Base-by-base conservation (phyloP, 2,329 filamentous ascomycete species). In the Ophiostoma quercus region DNA sequence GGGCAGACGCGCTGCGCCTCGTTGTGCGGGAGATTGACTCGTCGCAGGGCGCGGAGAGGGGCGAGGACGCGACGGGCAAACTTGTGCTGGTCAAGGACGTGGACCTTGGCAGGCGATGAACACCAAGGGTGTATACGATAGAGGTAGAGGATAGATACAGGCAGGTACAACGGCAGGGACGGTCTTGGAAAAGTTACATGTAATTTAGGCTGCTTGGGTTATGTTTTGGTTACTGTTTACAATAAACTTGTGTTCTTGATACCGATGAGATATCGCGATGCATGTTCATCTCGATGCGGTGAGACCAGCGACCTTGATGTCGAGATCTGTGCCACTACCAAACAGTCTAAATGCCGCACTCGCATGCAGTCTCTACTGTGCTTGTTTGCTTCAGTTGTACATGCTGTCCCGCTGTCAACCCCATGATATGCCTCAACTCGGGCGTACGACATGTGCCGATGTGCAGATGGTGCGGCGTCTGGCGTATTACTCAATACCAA, bases 1-100 rank as follows among this genome's bases (percentile, higher is more conserved):
- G 96, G 84, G 84, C 87, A 75, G 90, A 87, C 12, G 89, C 92
- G 29, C 83, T 97, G 60, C 83, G 87, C 70, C 80, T 85, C 73
- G 91, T 83, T 1, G 85, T 97, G 1, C 63, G 51, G 78, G 11
- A 3, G 29, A 62, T 34, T 29, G 25, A 43, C 7, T 32, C 47
- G 34, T 12, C 12, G 5, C 22, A 62, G 14, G 12, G 25, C 12
- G 57, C 14, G 9, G 57, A 12, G 25, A 16, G 22, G 1, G 22
- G 25, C 12, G 2, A 29, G 25, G 57, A 32, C 57, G 11, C 22
- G 12, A 37, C 4, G 9, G 47, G 22, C 22, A 77, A 74, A 68
- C 81, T 88, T 82, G 81, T 87, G 68, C 73, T 82, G 70, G 86
- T 87, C 51, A 81, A 81, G 74, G 79, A 81, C 69, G 76, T 88